Evolutionary conservation across 169 alveolate species (phyloP).

Genomic region (Plasmodium knowlesi): DNA sequence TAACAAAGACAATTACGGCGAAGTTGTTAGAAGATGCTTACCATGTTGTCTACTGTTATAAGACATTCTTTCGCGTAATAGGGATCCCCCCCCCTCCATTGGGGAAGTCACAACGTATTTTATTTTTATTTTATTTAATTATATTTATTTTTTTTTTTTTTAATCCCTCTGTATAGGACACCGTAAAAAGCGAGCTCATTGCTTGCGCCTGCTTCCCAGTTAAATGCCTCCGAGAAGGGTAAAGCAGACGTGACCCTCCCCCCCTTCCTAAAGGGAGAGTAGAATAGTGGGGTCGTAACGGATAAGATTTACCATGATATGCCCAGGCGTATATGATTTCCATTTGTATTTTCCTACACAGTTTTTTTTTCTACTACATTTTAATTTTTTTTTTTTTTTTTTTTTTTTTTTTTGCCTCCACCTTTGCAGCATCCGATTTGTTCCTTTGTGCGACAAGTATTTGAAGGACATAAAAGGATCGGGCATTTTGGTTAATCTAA

Average conservation of each 20-base stretch:
- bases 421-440: conserved; percentile 88
- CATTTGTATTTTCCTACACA: neutral
- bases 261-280: neutral
- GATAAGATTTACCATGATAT: neutral
- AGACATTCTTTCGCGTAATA: neutral
- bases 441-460: conserved; percentile 85
- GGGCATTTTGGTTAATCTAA: conserved; percentile 83
- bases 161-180: conserved; percentile 56
- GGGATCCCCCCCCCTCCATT: neutral
- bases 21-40: neutral
- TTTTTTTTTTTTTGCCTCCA: conserved; percentile 52
- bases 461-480: conserved; percentile 84
- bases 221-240: conserved; percentile 80
- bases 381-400: neutral
- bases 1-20: neutral
- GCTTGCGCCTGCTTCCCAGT: conserved; percentile 84
- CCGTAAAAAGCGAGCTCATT: conserved; percentile 79
- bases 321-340: neutral
- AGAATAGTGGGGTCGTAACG: neutral
- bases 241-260: neutral
- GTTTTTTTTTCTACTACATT: neutral
- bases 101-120: neutral
- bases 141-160: conserved; percentile 1
- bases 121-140: neutral
- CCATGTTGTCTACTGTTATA: neutral